These are phyloP conservation scores for Fusarium tuaranense DNA, from an alignment of 2,329 filamentous ascomycete genomes.

Conservation along the genomic window DNA sequence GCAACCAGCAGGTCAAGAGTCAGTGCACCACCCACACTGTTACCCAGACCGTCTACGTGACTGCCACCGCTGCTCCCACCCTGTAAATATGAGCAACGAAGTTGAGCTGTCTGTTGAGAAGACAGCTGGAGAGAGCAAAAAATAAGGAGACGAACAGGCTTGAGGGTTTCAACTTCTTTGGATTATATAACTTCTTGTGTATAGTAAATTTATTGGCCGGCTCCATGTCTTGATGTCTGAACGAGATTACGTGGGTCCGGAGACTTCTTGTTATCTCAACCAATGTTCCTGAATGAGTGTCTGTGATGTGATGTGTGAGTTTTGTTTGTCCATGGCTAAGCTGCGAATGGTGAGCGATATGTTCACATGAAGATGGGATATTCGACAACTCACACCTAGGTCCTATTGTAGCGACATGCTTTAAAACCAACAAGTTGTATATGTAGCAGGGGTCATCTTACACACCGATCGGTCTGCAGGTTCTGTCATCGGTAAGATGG, in stretches of 20 bases:
- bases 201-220: conserved; percentile 18
- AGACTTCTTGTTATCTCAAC: not conserved
- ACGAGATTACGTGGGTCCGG: conserved; percentile 11
- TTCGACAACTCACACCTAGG: not conserved
- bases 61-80: conserved; percentile 24
- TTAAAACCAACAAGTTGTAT: not conserved
- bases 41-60: conserved; percentile 41
- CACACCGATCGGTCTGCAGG: not conserved
- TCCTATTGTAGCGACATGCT: not conserved
- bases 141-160: not conserved
- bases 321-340: not conserved
- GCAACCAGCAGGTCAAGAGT: conserved; percentile 14
- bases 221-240: conserved; percentile 4
- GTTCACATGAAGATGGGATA: not conserved
- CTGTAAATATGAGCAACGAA: not conserved
- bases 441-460: not conserved
- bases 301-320: not conserved
- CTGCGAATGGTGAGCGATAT: not conserved
- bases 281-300: not conserved
- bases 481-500: not conserved
- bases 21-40: conserved; percentile 34
- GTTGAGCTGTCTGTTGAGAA: not conserved
- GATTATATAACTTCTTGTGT: conserved; percentile 16
- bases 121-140: not conserved
- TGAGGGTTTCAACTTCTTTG: not conserved